Conservation (phyloP, 176 grass and related monocot species). For the Aegilops umbellulata region DNA sequence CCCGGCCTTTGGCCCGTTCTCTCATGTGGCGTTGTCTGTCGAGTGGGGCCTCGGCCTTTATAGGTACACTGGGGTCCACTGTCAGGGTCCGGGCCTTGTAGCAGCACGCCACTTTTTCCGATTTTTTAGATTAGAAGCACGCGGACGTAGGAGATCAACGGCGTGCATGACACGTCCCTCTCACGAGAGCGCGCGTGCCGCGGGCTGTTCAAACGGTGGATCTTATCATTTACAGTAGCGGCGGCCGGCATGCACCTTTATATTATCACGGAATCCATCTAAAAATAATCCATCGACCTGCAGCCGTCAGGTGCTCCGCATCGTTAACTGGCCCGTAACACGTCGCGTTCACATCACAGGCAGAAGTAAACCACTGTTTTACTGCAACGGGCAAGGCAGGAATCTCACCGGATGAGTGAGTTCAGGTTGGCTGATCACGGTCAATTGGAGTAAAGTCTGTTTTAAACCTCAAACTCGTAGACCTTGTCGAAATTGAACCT, state of each 20-base stretch:
- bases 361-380: background rate
- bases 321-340: background rate
- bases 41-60: background rate
- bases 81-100: background rate
- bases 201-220: background rate
- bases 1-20: background rate
- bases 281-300: no score
- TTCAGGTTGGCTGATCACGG: background rate
- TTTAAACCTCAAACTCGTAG: no score
- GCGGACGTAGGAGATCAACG: background rate
- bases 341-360: background rate
- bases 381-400: no score
- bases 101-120: background rate
- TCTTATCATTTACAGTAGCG: background rate
- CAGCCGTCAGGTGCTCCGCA: no score
- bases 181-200: constrained; percentile 31
- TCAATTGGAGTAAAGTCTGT: no score
- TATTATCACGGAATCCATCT: background rate
- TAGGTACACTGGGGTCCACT: background rate
- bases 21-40: constrained; percentile 19
- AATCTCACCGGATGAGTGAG: no score
- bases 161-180: constrained; percentile 2
- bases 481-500: no score
- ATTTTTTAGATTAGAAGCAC: no score
- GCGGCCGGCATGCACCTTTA: background rate